These are phyloP conservation scores for Solanum chiquidenum DNA, from an alignment of 257 asterid species.

Conservation along the genomic window DNA sequence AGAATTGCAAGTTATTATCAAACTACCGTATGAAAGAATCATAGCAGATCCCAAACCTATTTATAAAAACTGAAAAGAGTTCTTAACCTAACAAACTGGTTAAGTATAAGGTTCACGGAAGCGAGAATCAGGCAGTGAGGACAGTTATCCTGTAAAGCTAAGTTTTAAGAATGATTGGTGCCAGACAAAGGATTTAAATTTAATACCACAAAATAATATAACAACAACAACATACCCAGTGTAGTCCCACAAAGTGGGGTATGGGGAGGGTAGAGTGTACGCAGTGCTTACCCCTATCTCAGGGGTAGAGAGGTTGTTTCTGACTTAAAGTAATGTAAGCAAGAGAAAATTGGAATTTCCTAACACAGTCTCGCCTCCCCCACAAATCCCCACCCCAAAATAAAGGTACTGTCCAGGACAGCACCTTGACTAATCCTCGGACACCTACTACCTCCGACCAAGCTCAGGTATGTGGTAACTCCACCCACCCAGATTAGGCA, in stretches of 20 bases:
- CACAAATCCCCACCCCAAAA: background rate
- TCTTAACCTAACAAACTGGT: background rate
- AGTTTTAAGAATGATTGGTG: background rate
- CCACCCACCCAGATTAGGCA: background rate
- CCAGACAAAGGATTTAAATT: background rate
- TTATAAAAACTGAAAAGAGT: background rate
- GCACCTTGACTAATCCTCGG: background rate
- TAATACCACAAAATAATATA: background rate
- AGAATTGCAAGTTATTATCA: background rate
- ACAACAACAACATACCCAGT: background rate
- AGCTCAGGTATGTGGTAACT: background rate
- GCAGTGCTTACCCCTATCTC: background rate
- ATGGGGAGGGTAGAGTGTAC: background rate
- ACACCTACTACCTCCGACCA: background rate
- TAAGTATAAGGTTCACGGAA: background rate
- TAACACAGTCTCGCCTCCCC: background rate
- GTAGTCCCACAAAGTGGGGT: background rate
- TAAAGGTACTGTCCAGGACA: background rate
- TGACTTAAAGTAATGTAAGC: background rate
- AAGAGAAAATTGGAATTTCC: background rate
- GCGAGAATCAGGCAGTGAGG: background rate
- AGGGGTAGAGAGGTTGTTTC: background rate
- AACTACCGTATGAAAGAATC: background rate
- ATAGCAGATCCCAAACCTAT: background rate
- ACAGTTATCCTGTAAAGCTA: background rate